Evolutionary conservation across 1,284 basidiomycete genomes (phyloP).

Genomic region (Flammula alnicola): DNA sequence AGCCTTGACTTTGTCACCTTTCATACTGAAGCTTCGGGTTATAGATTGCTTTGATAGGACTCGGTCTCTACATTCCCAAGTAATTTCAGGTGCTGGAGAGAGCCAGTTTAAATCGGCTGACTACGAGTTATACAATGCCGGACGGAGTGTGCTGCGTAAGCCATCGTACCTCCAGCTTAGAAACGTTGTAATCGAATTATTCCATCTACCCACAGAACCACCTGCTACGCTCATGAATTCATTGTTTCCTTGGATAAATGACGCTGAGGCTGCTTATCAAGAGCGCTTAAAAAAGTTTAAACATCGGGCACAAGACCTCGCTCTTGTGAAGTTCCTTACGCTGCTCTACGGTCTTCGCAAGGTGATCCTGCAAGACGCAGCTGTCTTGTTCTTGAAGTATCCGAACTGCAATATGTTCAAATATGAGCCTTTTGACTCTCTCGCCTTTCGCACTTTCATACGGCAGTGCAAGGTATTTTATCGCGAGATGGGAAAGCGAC

Average conservation of each 20-base stretch:
- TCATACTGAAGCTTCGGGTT: too few relatives aligned
- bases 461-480: too few relatives aligned
- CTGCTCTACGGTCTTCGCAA: neutral
- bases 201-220: neutral
- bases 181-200: neutral
- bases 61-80: too few relatives aligned
- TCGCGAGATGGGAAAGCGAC: too few relatives aligned
- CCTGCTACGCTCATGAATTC: neutral
- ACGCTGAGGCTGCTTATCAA: neutral
- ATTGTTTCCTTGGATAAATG: constrained; percentile 3
- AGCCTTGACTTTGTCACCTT: too few relatives aligned
- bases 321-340: neutral
- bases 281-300: neutral
- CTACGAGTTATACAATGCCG: neutral
- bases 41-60: too few relatives aligned
- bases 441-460: neutral
- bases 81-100: too few relatives aligned
- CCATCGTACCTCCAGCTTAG: neutral
- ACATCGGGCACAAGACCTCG: neutral
- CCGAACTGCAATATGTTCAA: constrained; percentile 1
- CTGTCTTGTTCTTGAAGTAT: constrained; percentile 6
- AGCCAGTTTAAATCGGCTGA: too few relatives aligned
- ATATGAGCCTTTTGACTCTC: neutral
- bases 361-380: constrained; percentile 8
- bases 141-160: neutral